Evolutionary conservation across 352 stramenopile genomes (phyloP), one percentile per base, ranked within the genome.

Genomic region (Nothophytophthora sp.): DNA sequence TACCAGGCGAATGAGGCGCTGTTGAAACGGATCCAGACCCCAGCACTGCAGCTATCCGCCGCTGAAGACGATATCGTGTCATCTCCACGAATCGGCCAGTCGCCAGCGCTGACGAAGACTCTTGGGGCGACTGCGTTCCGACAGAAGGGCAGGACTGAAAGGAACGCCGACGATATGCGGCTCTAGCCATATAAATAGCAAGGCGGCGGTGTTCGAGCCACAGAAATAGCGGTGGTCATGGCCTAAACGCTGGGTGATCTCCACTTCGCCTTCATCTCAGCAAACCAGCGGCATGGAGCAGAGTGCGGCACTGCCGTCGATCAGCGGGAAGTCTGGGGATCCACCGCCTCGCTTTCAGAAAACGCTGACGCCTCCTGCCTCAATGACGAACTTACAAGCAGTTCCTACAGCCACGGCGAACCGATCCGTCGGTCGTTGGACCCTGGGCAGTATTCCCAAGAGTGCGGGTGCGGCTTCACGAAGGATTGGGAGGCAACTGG

Each of bases 1-100:
- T 88, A 89, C 49, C 27, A 72, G 25, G 76, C 78, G 18, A 88
- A 89, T 24, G 76, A 87, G 41, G 75, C 60, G n/a, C 52, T 89
- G 20, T 44, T 89, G 2, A 61, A 67, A 46, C 63, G 67, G 22
- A 49, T 86, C n/a, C 59, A 69, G 37, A 53, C 32, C 19, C 59
- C 59, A 5, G 42, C 25, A 50, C 33, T 55, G 12, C 18, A 60
- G n/a, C 13, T 47, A 22, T 52, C 46, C 33, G 13, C 24, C 27
- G 44, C 3, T 32, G 18, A 10, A 19, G 24, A 8, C 15, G 32
- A 63, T 18, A 67, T n/a, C 19, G 25, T 49, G 18, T 20, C 38
- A n/a, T 8, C 20, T 7, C 53, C 44, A n/a, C 33, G 1, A 55
- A 6, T 28, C 22, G 46, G 43, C n/a, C 11, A 39, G 10, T 42